Base-by-base conservation (phyloP, 176 grass and related monocot genomes). In the Cymbopogon citratus region DNA sequence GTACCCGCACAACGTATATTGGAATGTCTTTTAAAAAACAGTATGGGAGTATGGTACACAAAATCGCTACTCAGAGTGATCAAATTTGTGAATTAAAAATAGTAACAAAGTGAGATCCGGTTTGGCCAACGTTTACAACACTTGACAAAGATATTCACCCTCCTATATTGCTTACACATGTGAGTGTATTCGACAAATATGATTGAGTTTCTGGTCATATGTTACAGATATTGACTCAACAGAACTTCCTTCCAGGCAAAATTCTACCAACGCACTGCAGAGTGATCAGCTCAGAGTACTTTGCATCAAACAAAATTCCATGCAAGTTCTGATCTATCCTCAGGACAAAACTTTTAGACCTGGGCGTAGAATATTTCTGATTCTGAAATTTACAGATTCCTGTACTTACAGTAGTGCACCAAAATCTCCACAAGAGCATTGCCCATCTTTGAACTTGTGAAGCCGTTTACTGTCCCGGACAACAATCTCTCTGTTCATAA, bases 391-490 rank as follows among this genome's bases (percentile, higher is more conserved):
- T 84, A 26, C 15, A 69, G 21, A 14, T 80, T 51, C 29, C 19
- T 14, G 8, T 49, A 35, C 34, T 97, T 86, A 97, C 39, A 91
- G 39, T 33, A 89, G 57, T 29, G 90, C 84, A 69, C 81, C 68
- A 64, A 94, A 97, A 97, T 97, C 91, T 34, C 94, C 87, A 82
- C 94, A 97, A 4, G 91, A 94, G 61, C 94, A 97, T 61, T 24
- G 73, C 10, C 94, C 94, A 36, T 94, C 85, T 79, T 77, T 94
- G 85, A 97, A 97, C 72, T 83, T 90, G 79, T 97, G 94, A 78
- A 97, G 87, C 16, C 89, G 80, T 77, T 89, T 97, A 63, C 91
- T 94, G 40, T 97, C 94, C 41, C 87, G 85, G 13, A 97, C 87
- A 80, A 97, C 33, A 48, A 97, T 90, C 57, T 94, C 94, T 91